These are phyloP conservation scores for Podila clonocystis DNA, from an alignment of 192 early-diverging fungal genomes.

Conservation along the genomic window DNA sequence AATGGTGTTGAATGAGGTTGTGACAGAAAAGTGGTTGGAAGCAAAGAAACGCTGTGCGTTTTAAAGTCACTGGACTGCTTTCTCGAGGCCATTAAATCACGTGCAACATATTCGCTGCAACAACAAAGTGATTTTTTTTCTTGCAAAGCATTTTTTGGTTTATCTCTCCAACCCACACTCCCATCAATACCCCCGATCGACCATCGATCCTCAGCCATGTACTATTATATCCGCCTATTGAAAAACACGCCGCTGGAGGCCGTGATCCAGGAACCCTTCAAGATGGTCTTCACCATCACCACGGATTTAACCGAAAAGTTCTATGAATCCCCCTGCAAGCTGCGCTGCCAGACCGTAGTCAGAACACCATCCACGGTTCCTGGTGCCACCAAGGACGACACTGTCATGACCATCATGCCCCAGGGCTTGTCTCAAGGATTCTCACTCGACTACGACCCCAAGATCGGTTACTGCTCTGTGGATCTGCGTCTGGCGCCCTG, in stretches of 20 bases:
- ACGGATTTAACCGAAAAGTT: conserved; percentile 51
- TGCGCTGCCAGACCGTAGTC: conserved; percentile 43
- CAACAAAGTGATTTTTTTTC: conserved; percentile 12
- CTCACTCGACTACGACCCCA: conserved; percentile 47
- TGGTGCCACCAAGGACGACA: conserved; percentile 32
- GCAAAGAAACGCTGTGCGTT: neutral
- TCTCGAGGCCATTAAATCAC: neutral
- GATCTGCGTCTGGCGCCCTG: conserved; percentile 49
- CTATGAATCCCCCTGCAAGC: conserved; percentile 44
- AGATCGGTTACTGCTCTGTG: conserved; percentile 45
- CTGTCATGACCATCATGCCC: conserved; percentile 49
- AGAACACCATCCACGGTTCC: conserved; percentile 25
- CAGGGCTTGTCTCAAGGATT: conserved; percentile 44
- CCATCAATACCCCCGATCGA: neutral
- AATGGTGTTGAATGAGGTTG: neutral
- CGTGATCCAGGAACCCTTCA: conserved; percentile 53
- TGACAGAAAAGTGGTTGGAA: neutral
- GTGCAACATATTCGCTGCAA: neutral
- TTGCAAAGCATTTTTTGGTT: neutral
- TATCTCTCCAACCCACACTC: neutral
- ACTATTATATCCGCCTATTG: conserved; percentile 47
- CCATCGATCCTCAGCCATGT: conserved; percentile 11
- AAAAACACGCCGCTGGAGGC: conserved; percentile 53
- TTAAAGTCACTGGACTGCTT: neutral
- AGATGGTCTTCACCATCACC: conserved; percentile 52